Evolutionary conservation across 1,284 basidiomycete species (phyloP), one percentile per base, ranked within the genome.

Genomic region (Irpex sp.): DNA sequence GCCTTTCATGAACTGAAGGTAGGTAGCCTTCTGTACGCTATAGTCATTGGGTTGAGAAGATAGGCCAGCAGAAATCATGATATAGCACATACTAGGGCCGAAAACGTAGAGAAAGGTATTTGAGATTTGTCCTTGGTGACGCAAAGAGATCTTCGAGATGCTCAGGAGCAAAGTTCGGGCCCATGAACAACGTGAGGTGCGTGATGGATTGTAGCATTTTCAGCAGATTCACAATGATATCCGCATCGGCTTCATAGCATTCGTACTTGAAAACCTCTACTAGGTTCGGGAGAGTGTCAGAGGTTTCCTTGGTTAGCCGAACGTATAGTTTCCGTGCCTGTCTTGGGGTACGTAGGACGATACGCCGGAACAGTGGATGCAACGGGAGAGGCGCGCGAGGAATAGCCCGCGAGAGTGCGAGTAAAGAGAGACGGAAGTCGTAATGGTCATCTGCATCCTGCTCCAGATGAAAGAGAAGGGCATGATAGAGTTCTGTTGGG

Each of bases 1-100:
- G 16, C 88, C 88, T 75, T 82, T 84, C 28, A 87, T 79, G 69
- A 90, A 90, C 58, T 86, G 86, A 65, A 83, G 81, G 69, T 90
- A 90, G 4, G 81, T 86, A 4, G 87, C 86, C 66, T 74, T 79
- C 66, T 85, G 77, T 4, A 90, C 86, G 61, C 88, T 89, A 66
- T 1, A 61, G 7, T 4, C 36, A 35, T 47, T 37, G 10, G 45
- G 21, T 19, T 21, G 28, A 58, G 49, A 55, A 19, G 18, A 52
- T 39, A 53, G 52, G 48, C 55, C 28, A 55, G 7, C 35, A 6
- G 42, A 14, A 8, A 33, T 7, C 28, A 33, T 33, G 28, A 33
- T 33, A 7, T 33, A 33, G 36, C n/a, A 72, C 84, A 73, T 69
- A 90, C 88, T 90, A 90, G 12, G 88, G 88, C 57, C 82, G 78